phyloP scores from a whole-genome alignment of 768 basidiomycete genomes.

The Rhizopogon roseolus region DNA sequence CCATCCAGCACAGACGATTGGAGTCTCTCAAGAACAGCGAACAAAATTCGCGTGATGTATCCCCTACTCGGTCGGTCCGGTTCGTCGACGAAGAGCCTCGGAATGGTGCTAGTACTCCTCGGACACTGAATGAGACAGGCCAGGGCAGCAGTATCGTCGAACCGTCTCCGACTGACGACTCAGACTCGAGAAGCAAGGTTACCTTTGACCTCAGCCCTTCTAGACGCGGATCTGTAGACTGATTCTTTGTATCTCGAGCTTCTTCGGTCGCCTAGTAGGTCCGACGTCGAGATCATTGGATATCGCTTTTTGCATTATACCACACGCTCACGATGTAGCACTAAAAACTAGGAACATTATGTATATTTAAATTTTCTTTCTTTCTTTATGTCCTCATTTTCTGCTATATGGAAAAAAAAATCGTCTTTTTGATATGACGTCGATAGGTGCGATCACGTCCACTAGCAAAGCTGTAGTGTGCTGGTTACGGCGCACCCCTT shows the following conservation, averaged over 20 bases:
- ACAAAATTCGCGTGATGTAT: slow-evolving; percentile 32
- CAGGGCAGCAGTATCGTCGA: slow-evolving; percentile 8
- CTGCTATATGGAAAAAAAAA: not conserved
- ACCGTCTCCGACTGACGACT: slow-evolving; percentile 11
- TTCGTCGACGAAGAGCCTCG: slow-evolving; percentile 37
- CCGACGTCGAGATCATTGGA: not conserved
- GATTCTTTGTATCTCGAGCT: not conserved
- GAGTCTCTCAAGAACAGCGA: slow-evolving; percentile 19
- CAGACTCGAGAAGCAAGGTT: slow-evolving; percentile 9
- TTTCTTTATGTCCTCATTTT: not conserved
- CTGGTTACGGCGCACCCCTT: slow-evolving; percentile 14
- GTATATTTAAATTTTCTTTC: not conserved
- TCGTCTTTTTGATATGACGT: too few relatives aligned
- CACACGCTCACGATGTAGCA: not conserved
- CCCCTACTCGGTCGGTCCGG: slow-evolving; percentile 43
- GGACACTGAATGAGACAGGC: slow-evolving; percentile 13
- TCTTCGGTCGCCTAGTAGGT: not conserved
- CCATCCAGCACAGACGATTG: slow-evolving; percentile 24
- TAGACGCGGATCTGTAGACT: slow-evolving; percentile 2
- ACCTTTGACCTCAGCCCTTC: slow-evolving; percentile 13
- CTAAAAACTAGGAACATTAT: not conserved
- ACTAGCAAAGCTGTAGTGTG: slow-evolving; percentile 12
- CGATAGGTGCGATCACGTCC: too few relatives aligned
- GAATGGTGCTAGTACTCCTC: slow-evolving; percentile 17
- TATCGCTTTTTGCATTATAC: not conserved